Percentiles rank a stretch among this genome's conserved stretches.
Evolutionary conservation across 176 grass and related monocot genomes (phyloP).

Genomic region (Eragrostis nindensis): DNA sequence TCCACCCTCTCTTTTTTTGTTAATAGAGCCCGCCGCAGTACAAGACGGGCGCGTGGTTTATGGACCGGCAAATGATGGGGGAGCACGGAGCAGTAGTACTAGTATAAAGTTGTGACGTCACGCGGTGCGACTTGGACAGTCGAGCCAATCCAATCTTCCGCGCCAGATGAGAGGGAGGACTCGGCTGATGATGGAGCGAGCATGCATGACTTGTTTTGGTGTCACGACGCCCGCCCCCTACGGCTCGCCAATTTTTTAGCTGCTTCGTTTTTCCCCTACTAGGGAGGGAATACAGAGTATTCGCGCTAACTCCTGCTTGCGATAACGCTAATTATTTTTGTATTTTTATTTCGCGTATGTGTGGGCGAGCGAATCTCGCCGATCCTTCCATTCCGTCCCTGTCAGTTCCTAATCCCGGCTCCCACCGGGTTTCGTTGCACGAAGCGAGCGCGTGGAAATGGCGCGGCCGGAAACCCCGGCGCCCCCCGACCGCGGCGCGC

Average conservation of each 20-base stretch:
- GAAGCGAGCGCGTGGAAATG: conserved; percentile 39
- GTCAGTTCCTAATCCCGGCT: neutral
- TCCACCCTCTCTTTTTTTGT: no score
- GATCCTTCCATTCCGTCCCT: conserved; percentile 43
- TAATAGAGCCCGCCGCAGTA: neutral
- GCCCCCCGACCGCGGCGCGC: neutral
- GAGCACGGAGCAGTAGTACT: no score
- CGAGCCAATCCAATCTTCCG: conserved; percentile 25
- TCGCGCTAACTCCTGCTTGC: neutral
- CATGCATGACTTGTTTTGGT: neutral
- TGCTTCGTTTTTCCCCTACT: neutral
- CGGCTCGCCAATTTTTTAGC: neutral
- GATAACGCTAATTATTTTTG: neutral
- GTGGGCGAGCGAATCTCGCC: neutral
- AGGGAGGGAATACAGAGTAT: conserved; percentile 46
- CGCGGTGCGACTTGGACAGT: conserved; percentile 32
- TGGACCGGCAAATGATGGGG: conserved; percentile 1
- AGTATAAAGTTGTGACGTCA: conserved; percentile 56
- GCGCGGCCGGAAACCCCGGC: conserved; percentile 37
- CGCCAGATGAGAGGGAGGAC: neutral
- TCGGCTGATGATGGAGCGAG: neutral
- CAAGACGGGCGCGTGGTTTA: neutral
- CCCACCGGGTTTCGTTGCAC: conserved; percentile 55
- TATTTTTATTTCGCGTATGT: neutral
- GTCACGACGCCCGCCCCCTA: neutral